Evolutionary conservation across 768 basidiomycete species (phyloP).

Genomic region (Asterophora parasitica): DNA sequence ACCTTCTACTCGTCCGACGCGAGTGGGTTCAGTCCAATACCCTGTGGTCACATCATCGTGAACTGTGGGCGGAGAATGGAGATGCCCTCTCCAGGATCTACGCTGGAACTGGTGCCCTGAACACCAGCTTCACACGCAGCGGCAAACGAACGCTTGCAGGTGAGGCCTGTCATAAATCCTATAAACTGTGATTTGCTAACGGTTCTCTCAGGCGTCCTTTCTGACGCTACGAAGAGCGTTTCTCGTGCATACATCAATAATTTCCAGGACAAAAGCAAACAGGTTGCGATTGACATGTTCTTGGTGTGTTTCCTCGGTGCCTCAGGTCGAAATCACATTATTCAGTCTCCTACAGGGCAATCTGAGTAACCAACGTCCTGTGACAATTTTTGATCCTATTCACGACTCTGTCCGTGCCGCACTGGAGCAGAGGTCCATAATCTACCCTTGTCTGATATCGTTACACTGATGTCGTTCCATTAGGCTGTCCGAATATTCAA

Average conservation of each 20-base stretch:
- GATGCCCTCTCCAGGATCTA: constrained; percentile 92
- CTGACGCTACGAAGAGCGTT: constrained; percentile 95
- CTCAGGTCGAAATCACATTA: background rate
- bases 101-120: constrained; percentile 89
- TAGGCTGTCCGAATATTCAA: constrained; percentile 82
- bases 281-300: constrained; percentile 92
- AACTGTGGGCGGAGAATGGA: constrained; percentile 96
- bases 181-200: background rate
- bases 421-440: constrained; percentile 59
- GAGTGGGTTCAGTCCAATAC: constrained; percentile 67
- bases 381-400: constrained; percentile 91
- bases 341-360: constrained; percentile 70
- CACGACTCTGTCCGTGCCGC: constrained; percentile 79
- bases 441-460: background rate
- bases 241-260: constrained; percentile 97
- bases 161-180: constrained; percentile 20
- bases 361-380: constrained; percentile 79
- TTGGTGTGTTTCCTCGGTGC: constrained; percentile 49
- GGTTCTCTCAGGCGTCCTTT: constrained; percentile 62
- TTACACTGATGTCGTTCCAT: constrained; percentile 3
- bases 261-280: constrained; percentile 94
- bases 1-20: constrained; percentile 70
- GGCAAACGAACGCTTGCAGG: constrained; percentile 93
- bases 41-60: constrained; percentile 85
- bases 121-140: constrained; percentile 92